Evolutionary conservation across 2,329 filamentous ascomycete species (phyloP), one percentile per base, ranked within the genome.

Genomic region (Graphilbum sp.): DNA sequence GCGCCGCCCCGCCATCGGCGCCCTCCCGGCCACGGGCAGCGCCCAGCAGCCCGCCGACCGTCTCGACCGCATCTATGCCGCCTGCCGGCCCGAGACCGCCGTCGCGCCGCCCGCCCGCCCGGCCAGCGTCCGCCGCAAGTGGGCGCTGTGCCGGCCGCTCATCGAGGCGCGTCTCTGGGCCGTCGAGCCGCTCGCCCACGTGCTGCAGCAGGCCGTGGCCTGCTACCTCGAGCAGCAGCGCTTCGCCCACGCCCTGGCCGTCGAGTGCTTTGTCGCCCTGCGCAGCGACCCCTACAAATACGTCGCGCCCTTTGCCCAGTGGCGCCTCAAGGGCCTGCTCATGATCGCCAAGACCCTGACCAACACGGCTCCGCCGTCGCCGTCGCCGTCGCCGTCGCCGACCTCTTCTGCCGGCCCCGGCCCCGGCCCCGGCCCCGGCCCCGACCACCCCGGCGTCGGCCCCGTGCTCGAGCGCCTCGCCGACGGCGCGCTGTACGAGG

Each of bases 401-500:
- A 25, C 27, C 3, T 20, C 17, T 2, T 33, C 56, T 3, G 52
- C 50, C 5, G 47, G 42, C n/a, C 18, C 10, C 18, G 15, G 31
- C 32, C 37, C 33, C 46, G n/a, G n/a, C n/a, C n/a, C n/a, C n/a
- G n/a, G n/a, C n/a, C n/a, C n/a, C n/a, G n/a, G n/a, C n/a, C n/a
- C n/a, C n/a, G n/a, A n/a, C n/a, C n/a, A n/a, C n/a, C n/a, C 47
- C 15, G 47, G 47, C 32, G 43, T 54, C 2, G 39, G 51, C 13
- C 45, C 45, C 1, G 45, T 44, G 9, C 46, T 72, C 16, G 49
- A 51, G 4, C 56, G 59, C 15, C 60, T 67, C 10, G 69, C 74
- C 40, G 67, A 68, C 43, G 59, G 69, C 3, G 66, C 63, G 10
- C 53, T 72, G 36, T 67, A 64, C 43, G 67, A 75, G 46, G 63